Evolutionary conservation across 208 protist species (phyloP), one percentile per base, ranked within the genome.

Genomic region (Acanthamoeba lenticulata): DNA sequence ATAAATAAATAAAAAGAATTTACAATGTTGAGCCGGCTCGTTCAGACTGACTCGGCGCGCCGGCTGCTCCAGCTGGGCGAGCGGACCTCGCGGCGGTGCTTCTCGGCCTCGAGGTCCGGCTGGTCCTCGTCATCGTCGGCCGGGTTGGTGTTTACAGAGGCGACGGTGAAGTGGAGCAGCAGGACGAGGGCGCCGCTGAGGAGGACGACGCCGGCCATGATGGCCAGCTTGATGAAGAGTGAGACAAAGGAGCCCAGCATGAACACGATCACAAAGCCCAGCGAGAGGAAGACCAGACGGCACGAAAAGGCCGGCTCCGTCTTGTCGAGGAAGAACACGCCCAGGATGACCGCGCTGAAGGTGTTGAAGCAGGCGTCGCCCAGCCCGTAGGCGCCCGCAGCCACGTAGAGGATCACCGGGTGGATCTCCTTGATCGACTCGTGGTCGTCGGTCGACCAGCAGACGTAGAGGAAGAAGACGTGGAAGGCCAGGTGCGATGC

Each of bases 281-380:
- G 38, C n/a, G 74, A 17, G n/a, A 36, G 24, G n/a, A 27, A 86
- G 42, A 86, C 17, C 13, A 32, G 38, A n/a, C 19, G 32, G 17
- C 32, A 40, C n/a, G 74, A 86, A 40, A 86, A 86, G 27, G 74
- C 74, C 15, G 74, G 42, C 74, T 86, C 74, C 21, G 65, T 74
- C 5, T 86, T 86, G 40, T 86, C 74, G 42, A 36, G 27, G 42
- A 86, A 86, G 74, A 86, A 86, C n/a, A 2, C 6, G 9, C 40
- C 34, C 36, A 86, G 4, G 5, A 86, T 86, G n/a, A 86, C 45
- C 74, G 74, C 21, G 19, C 34, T 36, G 45, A 86, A 86, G n/a
- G 45, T 45, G 3, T 86, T 49, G 19, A 24, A 86, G 74, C 74
- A 86, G 0, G 42, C 45, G 38, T 86, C 74, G 34, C 74, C 74